phyloP scores from a whole-genome alignment of 371 early-diverging fungal genomes.

The Fennellomyces sp. region DNA sequence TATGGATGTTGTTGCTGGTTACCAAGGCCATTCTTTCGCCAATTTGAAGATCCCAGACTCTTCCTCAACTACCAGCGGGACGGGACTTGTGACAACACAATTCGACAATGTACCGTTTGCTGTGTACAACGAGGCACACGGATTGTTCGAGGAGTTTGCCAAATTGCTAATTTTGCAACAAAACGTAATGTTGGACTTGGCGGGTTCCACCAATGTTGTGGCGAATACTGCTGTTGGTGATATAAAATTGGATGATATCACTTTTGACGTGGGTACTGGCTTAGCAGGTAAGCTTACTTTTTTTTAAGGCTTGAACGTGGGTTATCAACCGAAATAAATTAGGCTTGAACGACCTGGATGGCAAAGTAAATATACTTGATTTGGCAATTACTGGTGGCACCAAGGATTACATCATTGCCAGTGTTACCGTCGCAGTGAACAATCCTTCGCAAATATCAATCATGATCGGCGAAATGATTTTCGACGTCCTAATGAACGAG shows the following conservation, averaged over 20 bases:
- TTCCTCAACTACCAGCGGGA: constrained; percentile 37
- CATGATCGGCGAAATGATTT: constrained; percentile 49
- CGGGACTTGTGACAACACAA: constrained; percentile 42
- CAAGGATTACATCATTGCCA: constrained; percentile 1
- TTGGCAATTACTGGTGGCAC: constrained; percentile 48
- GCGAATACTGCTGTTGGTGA: constrained; percentile 56
- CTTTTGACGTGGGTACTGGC: constrained; percentile 44
- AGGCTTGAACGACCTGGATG: constrained; percentile 47
- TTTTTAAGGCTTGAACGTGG: background rate
- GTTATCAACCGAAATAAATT: constrained; percentile 1
- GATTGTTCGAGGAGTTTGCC: constrained; percentile 48
- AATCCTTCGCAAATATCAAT: constrained; percentile 57
- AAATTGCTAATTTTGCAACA: constrained; percentile 40
- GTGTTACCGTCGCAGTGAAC: constrained; percentile 5
- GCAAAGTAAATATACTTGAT: constrained; percentile 34
- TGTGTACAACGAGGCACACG: constrained; percentile 31
- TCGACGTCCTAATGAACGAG: constrained; percentile 43
- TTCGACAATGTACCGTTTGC: constrained; percentile 50
- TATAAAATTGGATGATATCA: constrained; percentile 46
- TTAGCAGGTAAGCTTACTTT: constrained; percentile 47
- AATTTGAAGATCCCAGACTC: constrained; percentile 48
- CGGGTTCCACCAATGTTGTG: constrained; percentile 51
- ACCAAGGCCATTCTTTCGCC: constrained; percentile 39
- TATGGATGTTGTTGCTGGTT: constrained; percentile 41
- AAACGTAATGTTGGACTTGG: constrained; percentile 44